These are phyloP conservation scores for Populus tomentosa DNA, from an alignment of 441 rosid species.

Conservation along the genomic window DNA sequence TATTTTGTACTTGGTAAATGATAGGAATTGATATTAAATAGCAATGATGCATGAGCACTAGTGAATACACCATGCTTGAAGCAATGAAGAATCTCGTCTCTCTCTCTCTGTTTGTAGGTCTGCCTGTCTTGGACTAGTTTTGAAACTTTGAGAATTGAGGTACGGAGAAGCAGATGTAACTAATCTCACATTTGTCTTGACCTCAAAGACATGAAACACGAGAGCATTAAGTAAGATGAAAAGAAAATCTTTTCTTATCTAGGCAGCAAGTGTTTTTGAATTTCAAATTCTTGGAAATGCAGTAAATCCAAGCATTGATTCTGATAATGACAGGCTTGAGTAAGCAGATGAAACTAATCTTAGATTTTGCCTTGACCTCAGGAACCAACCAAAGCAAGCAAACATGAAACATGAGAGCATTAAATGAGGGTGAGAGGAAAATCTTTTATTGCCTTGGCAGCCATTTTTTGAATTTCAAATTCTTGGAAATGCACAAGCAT, in stretches of 20 bases:
- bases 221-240: not conserved
- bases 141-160: not conserved
- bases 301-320: not conserved
- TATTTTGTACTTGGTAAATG: slow-evolving; percentile 18
- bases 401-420: not conserved
- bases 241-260: not conserved
- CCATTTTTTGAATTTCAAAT: slow-evolving; percentile 17
- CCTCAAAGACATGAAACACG: no score
- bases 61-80: slow-evolving; percentile 9
- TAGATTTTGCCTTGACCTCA: slow-evolving; percentile 19
- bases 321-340: slow-evolving; percentile 8
- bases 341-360: slow-evolving; percentile 5
- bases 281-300: slow-evolving; percentile 10
- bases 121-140: not conserved
- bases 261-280: not conserved
- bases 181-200: slow-evolving; percentile 22
- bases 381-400: slow-evolving; percentile 12
- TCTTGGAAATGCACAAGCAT: not conserved
- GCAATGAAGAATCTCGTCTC: slow-evolving; percentile 20
- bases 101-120: not conserved
- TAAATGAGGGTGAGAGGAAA: slow-evolving; percentile 7
- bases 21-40: slow-evolving; percentile 15
- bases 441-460: not conserved
- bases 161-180: not conserved
- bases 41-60: slow-evolving; percentile 10